Base-by-base conservation (phyloP, 2,329 filamentous ascomycete species). In the Beauveria caledonica region DNA sequence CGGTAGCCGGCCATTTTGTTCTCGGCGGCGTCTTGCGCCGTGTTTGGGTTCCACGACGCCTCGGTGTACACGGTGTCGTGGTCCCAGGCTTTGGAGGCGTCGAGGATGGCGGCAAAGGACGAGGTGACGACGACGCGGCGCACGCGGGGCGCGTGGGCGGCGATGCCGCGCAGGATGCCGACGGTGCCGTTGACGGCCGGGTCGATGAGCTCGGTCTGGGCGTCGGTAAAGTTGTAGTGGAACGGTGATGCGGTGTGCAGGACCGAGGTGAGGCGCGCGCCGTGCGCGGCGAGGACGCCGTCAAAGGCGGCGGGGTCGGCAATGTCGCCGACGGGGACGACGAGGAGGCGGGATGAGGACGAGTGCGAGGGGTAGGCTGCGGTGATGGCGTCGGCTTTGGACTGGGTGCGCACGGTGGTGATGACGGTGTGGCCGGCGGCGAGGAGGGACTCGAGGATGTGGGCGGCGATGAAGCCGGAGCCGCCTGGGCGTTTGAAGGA, bases 271-370 rank as follows among this genome's bases (percentile, higher is more conserved):
- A 85, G 71, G 27, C 76, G 78, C 1, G 79, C 70, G 27, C 76
- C 79, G 1, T 79, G 77, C 4, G 69, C 75, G 70, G 76, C 72
- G 63, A 80, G 76, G 1, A 81, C 84, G 66, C 85, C 78, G 67
- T 90, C 85, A 70, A 96, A 96, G 61, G 91, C 90, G 60, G 81
- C 80, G 48, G 85, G 80, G 68, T 85, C 73, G 3, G 89, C 88
- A 65, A 96, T 89, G 69, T 96, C 90, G 19, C 87, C 84, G 25
- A 95, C 90, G 66, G 94, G 85, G 60, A 71, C 75, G 13, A 81
- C 74, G 36, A 73, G 67, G 19, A 86, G 78, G 36, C 75, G 74
- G 11, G 49, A 39, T 27, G 58, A 27, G 33, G 40, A 48, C 49
- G 19, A 44, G 48, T 15, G 77, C 74, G 61, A 36, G 33, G 67